phyloP scores from a whole-genome alignment of 495 filamentous ascomycete species.

The Hyaloscypha hepaticicola region DNA sequence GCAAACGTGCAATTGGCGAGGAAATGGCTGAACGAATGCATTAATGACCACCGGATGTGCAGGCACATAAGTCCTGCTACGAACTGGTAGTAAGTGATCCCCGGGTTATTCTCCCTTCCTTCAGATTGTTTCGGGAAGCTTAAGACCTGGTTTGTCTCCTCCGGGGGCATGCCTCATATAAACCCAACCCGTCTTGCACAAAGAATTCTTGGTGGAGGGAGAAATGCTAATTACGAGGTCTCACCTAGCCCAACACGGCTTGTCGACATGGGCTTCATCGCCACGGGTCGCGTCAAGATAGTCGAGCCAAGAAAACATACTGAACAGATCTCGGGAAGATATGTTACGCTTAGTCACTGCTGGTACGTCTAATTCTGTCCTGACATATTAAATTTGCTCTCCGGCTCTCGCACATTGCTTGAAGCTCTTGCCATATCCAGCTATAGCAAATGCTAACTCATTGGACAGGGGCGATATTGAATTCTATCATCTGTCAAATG shows the following conservation, averaged over 20 bases:
- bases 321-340: constrained; percentile 7
- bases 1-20: constrained; percentile 5
- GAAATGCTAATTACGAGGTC: constrained; percentile 6
- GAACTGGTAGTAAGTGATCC: constrained; percentile 9
- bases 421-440: neutral
- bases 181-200: neutral
- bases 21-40: constrained; percentile 13
- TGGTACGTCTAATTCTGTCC: constrained; percentile 1
- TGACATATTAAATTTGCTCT: neutral
- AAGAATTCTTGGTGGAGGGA: neutral
- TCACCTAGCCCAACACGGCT: constrained; percentile 3
- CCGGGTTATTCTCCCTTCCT: neutral
- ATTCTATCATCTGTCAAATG: constrained; percentile 9
- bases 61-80: constrained; percentile 12
- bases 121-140: neutral
- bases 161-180: neutral
- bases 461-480: constrained; percentile 4
- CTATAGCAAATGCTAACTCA: neutral
- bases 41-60: constrained; percentile 10
- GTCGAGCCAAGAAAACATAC: constrained; percentile 7
- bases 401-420: neutral
- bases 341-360: constrained; percentile 16
- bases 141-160: too few species aligned
- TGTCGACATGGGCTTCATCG: constrained; percentile 15
- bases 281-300: neutral